Conservation (phyloP, 139 green algal genomes). For the Edaphochlamys debaryana region DNA sequence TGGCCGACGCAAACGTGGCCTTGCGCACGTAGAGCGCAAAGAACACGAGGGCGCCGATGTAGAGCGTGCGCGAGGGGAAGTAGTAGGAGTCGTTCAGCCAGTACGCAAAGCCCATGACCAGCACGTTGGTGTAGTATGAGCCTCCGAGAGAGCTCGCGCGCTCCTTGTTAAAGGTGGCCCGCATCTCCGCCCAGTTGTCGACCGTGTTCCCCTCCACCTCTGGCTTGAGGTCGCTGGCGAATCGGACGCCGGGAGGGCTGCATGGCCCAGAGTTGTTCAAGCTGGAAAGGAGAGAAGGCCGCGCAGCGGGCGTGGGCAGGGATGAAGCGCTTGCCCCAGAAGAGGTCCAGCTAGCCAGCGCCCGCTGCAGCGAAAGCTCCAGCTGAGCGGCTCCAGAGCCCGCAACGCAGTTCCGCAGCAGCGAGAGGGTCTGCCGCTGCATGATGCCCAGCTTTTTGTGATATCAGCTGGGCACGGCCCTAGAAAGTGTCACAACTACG, state of each 20-base stretch:
- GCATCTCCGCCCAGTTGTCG: slow-evolving; percentile 27
- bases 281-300: not conserved
- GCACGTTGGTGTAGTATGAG: slow-evolving; percentile 24
- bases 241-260: not conserved
- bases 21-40: slow-evolving; percentile 34
- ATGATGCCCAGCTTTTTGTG: not conserved
- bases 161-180: slow-evolving; percentile 19
- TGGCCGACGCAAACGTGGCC: slow-evolving; percentile 4
- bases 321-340: not conserved
- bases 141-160: slow-evolving; percentile 26
- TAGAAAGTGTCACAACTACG: not conserved
- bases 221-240: slow-evolving; percentile 27
- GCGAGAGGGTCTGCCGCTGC: slow-evolving; percentile 23
- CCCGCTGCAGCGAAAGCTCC: slow-evolving; percentile 16
- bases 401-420: not conserved
- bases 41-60: slow-evolving; percentile 33
- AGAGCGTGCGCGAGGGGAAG: slow-evolving; percentile 37
- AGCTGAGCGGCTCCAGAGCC: not conserved
- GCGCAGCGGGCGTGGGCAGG: not conserved
- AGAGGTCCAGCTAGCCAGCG: not conserved
- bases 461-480: not conserved
- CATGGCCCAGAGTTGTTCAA: not conserved
- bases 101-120: slow-evolving; percentile 36
- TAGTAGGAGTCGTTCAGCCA: slow-evolving; percentile 40
- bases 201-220: slow-evolving; percentile 30